Percentiles rank a stretch among this genome's conserved stretches.
phyloP scores from a whole-genome alignment of 768 basidiomycete genomes.

The Podaxis sp. region DNA sequence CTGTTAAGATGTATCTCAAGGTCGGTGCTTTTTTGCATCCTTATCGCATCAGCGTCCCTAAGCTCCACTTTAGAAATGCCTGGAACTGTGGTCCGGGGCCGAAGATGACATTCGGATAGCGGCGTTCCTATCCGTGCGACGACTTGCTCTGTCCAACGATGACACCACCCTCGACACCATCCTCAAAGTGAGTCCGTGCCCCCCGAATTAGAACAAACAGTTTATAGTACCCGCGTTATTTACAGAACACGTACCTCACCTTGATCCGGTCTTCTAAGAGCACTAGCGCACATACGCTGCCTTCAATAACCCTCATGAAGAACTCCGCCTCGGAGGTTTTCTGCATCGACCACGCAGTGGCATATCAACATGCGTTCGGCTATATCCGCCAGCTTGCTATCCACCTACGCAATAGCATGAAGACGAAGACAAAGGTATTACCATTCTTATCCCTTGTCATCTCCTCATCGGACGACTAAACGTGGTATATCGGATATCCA shows the following conservation, averaged over 20 bases:
- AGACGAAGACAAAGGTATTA: slow-evolving; percentile 77
- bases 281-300: slow-evolving; percentile 84
- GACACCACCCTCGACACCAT: slow-evolving; percentile 81
- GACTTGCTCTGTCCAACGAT: slow-evolving; percentile 75
- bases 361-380: slow-evolving; percentile 94
- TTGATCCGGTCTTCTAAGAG: slow-evolving; percentile 83
- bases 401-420: slow-evolving; percentile 89
- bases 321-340: slow-evolving; percentile 95
- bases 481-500: neutral
- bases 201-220: neutral
- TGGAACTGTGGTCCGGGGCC: slow-evolving; percentile 81
- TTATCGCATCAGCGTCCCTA: slow-evolving; percentile 10
- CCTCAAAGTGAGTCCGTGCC: slow-evolving; percentile 60
- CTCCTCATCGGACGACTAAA: neutral
- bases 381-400: slow-evolving; percentile 96
- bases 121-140: slow-evolving; percentile 82
- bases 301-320: slow-evolving; percentile 95
- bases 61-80: slow-evolving; percentile 56
- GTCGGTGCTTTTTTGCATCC: slow-evolving; percentile 33
- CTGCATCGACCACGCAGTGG: slow-evolving; percentile 65
- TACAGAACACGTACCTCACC: slow-evolving; percentile 83
- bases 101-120: slow-evolving; percentile 82
- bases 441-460: neutral
- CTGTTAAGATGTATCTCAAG: slow-evolving; percentile 86
- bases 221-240: neutral